Base-by-base conservation (phyloP, 306 rosid genomes). In the Sechiopsis laciniata region DNA sequence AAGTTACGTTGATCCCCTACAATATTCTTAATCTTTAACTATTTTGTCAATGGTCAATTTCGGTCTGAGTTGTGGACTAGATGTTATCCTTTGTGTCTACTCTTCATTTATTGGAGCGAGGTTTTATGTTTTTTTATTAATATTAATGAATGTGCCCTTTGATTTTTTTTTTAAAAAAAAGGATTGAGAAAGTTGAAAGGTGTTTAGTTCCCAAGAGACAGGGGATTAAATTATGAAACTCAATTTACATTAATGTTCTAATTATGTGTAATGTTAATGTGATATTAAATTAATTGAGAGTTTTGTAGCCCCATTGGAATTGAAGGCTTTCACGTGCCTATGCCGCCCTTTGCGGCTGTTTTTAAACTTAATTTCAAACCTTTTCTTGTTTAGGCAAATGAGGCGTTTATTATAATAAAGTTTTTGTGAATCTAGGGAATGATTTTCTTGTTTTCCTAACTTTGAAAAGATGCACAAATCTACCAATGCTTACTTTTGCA, bases 331-430 rank as follows among this genome's bases (percentile, higher is more conserved):
- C 71, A 65, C 71, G 71, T 65, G 71, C 54, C 14, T n/a, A 40
- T 42, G 29, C 37, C 71, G 29, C 40, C 71, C 71, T 65, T 65
- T 65, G 71, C 71, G 71, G 71, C 71, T 65, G n/a, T 46, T 26
- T 26, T 26, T 26, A 26, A 26, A 26, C 29, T 26, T 26, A 1
- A 26, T 26, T 65, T 40, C 71, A n/a, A 35, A 64, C 71, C n/a
- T 37, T 21, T 10, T 29, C 5, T 11, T 24, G 24, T 2, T 42
- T 32, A 32, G 37, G 37, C 37, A 32, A 32, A 32, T 32, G 37
- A 32, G 37, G 0, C 2, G 29, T 32, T 32, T 32, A 32, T 32
- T 32, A 32, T 32, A 63, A 29, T 63, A 35, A 63, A 63, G 70
- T 35, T 35, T 26, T 7, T 14, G 13, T 16, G 50, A 62, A 62